Evolutionary conservation across 2,329 filamentous ascomycete species (phyloP), one percentile per base, ranked within the genome.

Genomic region (Fusarium avenaceum): DNA sequence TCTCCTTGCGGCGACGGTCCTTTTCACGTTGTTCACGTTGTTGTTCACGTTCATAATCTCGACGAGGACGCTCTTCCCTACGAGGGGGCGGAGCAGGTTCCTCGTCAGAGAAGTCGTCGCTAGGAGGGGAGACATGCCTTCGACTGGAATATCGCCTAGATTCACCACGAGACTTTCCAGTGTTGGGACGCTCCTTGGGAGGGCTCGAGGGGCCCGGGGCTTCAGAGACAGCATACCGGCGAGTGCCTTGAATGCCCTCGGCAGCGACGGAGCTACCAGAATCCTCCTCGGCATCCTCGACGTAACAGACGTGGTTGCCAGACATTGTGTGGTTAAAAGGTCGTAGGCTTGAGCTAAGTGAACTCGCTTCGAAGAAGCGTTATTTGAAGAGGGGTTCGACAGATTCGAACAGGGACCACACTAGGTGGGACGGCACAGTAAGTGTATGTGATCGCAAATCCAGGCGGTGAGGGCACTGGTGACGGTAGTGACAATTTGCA

Each of bases 201-300:
- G 83, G 82, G 67, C 81, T 82, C 35, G 61, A 57, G 30, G 80
- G 76, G 10, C 78, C 81, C 43, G 80, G 76, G n/a, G 79, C 81
- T 52, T 80, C 76, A 30, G 84, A 85, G 33, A 77, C 77, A 67
- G 85, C 85, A 76, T 86, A 87, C 48, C 73, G 75, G 30, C 79
- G 77, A 44, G 78, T 81, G 60, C 78, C 76, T 63, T 74, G 75
- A 20, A 79, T 79, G 44, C 80, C 81, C 65, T 77, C 77, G 40
- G 28, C 28, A 80, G 76, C 28, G 38, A 81, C 74, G 35, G 79
- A 75, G 54, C 82, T 82, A 40, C 80, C 83, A 14, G 79, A 77
- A 50, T 86, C 84, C 70, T 87, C 84, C 71, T 86, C 83, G 46
- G 78, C 83, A 57, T 87, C 86, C 74, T 87, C 82, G 59, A 85